Evolutionary conservation across 176 grass and related monocot species (phyloP), one percentile per base, ranked within the genome.

Genomic region (Paspalum notatum): DNA sequence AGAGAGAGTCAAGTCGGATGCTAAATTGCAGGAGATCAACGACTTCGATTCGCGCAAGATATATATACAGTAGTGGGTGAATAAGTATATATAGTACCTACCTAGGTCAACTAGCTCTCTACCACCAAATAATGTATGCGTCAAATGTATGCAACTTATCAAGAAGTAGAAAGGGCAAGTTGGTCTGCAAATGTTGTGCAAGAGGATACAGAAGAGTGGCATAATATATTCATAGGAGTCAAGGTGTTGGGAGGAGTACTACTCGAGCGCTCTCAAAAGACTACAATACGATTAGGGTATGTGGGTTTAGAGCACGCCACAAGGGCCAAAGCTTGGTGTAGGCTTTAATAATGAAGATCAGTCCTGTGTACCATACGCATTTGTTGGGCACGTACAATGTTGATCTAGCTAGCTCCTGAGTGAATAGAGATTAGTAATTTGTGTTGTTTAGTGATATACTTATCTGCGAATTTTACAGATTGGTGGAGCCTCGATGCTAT

Each of bases 11-110:
- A 75, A 39, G 1, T 17, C 38, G 11, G 79, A 57, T 41, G 46
- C 56, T 27, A 55, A 83, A 57, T 15, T 66, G 66, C 20, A 14
- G 42, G 46, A 41, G 10, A 66, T 59, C 72, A 54, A 22, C 17
- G 74, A 7, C 80, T 84, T 74, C 75, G 80, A 68, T 67, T 52
- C n/a, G 21, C 60, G 66, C 60, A 12, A 83, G 53, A 76, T 62
- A 27, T 4, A 51, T 24, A 26, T 60, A 22, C 1, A 7, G 15
- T 5, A 8, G 25, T 24, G 38, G 20, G 52, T 20, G 40, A 3
- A 17, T 38, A 59, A 24, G 21, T 26, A 60, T 26, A 25, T 0
- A 9, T 26, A 13, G 42, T 66, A 39, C 48, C 15, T 75, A 77
- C 55, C 37, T 68, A 78, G 80, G 84, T 81, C 70, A 86, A 86